phyloP scores from a whole-genome alignment of 2,329 filamentous ascomycete genomes.

The Drechmeria coniospora region DNA sequence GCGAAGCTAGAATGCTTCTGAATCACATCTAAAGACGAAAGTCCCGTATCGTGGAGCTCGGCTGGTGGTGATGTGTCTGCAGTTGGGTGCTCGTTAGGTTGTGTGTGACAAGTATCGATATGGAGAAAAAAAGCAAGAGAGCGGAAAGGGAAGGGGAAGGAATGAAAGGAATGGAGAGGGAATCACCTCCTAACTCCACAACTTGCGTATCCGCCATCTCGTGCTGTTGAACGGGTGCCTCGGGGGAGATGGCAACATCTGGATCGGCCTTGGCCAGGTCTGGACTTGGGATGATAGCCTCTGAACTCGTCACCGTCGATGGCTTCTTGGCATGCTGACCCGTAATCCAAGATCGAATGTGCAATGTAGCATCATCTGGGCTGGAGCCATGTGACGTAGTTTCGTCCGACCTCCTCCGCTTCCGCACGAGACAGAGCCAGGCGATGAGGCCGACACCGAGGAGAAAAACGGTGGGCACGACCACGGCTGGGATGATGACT shows the following conservation, averaged over 20 bases:
- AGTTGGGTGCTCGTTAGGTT: no score
- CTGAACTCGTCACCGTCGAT: constrained; percentile 26
- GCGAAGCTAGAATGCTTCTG: constrained; percentile 15
- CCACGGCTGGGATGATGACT: constrained; percentile 6
- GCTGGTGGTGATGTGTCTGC: constrained; percentile 27
- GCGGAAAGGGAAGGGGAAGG: no score
- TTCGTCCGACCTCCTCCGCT: constrained; percentile 32
- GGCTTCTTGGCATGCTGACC: constrained; percentile 28
- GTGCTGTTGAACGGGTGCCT: constrained; percentile 5
- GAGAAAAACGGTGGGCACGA: constrained; percentile 4
- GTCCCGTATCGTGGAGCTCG: constrained; percentile 30
- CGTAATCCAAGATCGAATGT: constrained; percentile 37
- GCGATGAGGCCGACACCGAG: constrained; percentile 24
- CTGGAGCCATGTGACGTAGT: no score
- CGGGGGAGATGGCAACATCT: constrained; percentile 4
- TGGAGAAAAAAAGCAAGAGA: no score
- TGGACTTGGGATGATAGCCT: constrained; percentile 22
- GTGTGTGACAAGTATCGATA: no score
- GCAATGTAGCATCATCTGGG: constrained; percentile 18
- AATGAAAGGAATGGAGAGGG: neutral
- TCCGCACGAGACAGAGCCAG: no score
- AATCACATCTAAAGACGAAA: constrained; percentile 24
- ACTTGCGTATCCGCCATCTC: constrained; percentile 29
- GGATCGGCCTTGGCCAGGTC: constrained; percentile 21
- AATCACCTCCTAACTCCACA: constrained; percentile 32